Base-by-base conservation (phyloP, 2,329 filamentous ascomycete genomes). In the Neopestalotiopsis sp. region DNA sequence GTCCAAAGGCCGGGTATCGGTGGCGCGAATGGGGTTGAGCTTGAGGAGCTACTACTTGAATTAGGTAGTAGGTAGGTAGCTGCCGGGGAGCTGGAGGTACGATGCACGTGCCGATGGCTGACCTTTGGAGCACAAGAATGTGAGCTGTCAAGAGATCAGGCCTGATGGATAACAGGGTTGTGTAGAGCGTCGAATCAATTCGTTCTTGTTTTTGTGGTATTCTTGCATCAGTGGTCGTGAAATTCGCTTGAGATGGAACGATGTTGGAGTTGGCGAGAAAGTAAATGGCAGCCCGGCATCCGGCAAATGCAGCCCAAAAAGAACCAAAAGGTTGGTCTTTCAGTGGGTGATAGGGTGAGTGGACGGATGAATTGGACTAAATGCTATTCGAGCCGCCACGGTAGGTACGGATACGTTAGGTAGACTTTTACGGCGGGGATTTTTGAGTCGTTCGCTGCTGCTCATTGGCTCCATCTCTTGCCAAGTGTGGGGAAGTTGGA, bases 201-300 rank as follows among this genome's bases (percentile, higher is more conserved):
- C 40, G 40, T 49, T 62, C 14, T 40, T 62, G 58, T 38, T 62
- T 7, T 40, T 14, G n/a, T 59, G n/a, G 1, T 59, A 2, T 17
- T 20, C 10, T 14, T n/a, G 45, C 45, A 17, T 17, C 13, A 12
- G 32, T 30, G 28, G 13, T n/a, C 28, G 17, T 49, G 12, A 38
- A 45, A 6, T 14, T 49, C 38, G 38, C n/a, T 45, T 49, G 17
- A 38, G 42, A 20, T 45, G 24, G 61, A 34, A 49, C 17, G 61
- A 38, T 64, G 61, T 20, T 61, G 28, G 59, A 61, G 59, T 17
- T 34, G 59, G 34, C 32, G 59, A 38, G 45, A 52, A 52, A 52
- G 20, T n/a, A 17, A 17, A 52, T 24, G 45, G 14, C 57, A 14
- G 24, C 57, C 62, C 38, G 62, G 42, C 38, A 40, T 42, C 62